Evolutionary conservation across 305 asterid genomes (phyloP), one percentile per base, ranked within the genome.

Genomic region (Nicotiana rustica): DNA sequence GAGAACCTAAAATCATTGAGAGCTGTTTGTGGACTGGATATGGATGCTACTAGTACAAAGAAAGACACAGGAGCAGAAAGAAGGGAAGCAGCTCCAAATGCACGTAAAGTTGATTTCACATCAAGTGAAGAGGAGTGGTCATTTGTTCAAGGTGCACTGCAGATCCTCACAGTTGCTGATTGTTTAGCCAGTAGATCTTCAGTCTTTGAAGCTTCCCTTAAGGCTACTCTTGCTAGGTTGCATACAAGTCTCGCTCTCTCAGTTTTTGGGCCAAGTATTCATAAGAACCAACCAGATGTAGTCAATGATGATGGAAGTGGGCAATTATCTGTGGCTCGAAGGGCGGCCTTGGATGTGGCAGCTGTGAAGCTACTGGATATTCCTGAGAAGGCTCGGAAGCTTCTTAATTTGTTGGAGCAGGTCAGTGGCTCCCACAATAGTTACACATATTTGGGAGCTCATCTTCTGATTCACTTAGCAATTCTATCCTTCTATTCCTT

Each of bases 71-170:
- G 95, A 84, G 84, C 92, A 5, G 98, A 95, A 68, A 91, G 90
- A 88, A 92, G 90, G 87, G 97, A 95, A 78, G 88, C 89, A 82
- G 88, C 89, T 85, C 86, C 92, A 68, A 92, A 89, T 79, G 83
- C 91, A 25, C 94, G 96, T 67, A 93, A 89, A 88, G 88, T 70
- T 84, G 98, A 95, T 85, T 88, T 89, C 86, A 87, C 83, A 83
- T 96, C 98, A 36, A 95, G 86, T 71, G 99, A 97, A 89, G 99
- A 95, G 86, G 98, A 93, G 84, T 97, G 98, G 99, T 95, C 99
- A 52, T 94, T 92, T 88, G 97, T 95, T 81, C 99, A 97, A 90
- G 98, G 97, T 44, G 97, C 99, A 83, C 83, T 95, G 83, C 99
- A 97, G 88, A 93, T 95, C 86, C 98, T 97, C 88, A 92, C 97